phyloP scores from a whole-genome alignment of 2,329 filamentous ascomycete genomes.

The Metarhizium robertsii region DNA sequence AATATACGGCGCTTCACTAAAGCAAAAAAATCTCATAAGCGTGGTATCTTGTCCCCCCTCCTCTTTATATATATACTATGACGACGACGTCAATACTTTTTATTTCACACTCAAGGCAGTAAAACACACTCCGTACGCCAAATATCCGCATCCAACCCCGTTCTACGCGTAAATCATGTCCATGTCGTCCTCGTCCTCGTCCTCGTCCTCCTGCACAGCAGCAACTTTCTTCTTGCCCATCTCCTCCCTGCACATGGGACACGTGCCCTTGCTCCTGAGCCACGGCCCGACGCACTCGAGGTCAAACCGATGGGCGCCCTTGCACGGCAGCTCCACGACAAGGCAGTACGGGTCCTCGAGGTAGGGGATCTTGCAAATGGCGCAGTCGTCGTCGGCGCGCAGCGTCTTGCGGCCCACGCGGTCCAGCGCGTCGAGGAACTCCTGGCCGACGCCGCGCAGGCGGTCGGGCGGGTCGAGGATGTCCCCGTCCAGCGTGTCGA shows the following conservation, averaged over 20 bases:
- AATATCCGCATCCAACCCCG: neutral
- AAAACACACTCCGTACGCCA: neutral
- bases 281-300: constrained; percentile 60
- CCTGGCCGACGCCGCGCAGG: constrained; percentile 47
- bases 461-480: constrained; percentile 42
- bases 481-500: constrained; percentile 36
- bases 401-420: constrained; percentile 44
- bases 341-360: constrained; percentile 53
- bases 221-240: constrained; percentile 44
- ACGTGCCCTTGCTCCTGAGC: constrained; percentile 54
- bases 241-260: constrained; percentile 53
- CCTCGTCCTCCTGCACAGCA: constrained; percentile 30
- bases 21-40: neutral
- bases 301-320: constrained; percentile 49
- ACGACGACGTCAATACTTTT: neutral
- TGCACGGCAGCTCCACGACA: constrained; percentile 55
- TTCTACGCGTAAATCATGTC: constrained; percentile 35
- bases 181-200: constrained; percentile 40
- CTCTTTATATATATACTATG: neutral
- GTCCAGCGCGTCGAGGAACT: constrained; percentile 50
- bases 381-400: constrained; percentile 42
- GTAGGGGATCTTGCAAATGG: constrained; percentile 54
- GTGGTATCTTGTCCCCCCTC: neutral
- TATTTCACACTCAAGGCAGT: neutral
- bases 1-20: neutral